Percentiles rank a stretch among this genome's conserved stretches.
phyloP scores from a whole-genome alignment of 2,329 filamentous ascomycete genomes.

The Fusarium globosum region DNA sequence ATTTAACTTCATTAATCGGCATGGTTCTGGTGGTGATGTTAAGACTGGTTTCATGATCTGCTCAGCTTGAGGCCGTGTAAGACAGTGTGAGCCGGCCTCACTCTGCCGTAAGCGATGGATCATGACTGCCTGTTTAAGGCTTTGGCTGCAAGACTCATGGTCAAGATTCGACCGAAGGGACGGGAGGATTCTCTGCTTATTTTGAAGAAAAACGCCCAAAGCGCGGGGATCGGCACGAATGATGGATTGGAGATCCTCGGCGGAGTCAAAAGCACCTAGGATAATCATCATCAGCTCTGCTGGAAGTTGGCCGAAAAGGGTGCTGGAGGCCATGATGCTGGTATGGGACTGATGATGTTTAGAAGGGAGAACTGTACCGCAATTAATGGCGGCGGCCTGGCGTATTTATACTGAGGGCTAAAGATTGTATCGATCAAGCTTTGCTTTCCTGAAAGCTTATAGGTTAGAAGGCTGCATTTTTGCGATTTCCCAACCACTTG shows the following conservation, averaged over 20 bases:
- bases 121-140: not conserved
- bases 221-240: not conserved
- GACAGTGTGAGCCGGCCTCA: not conserved
- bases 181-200: not conserved
- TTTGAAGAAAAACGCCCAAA: not conserved
- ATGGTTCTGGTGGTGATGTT: not conserved
- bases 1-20: not conserved
- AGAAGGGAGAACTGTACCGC: accelerated
- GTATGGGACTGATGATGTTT: not conserved
- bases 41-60: not conserved
- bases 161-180: not conserved
- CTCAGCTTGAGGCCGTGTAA: not conserved
- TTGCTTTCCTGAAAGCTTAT: not conserved
- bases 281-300: not conserved
- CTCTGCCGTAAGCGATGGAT: not conserved
- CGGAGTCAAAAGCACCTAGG: not conserved
- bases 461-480: accelerated
- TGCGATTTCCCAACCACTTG: not conserved
- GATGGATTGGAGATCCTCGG: not conserved
- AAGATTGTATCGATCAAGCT: not conserved
- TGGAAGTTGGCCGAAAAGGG: not conserved
- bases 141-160: not conserved
- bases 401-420: not conserved
- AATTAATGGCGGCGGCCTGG: not conserved
- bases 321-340: not conserved